Percentiles rank a stretch among this genome's conserved stretches.
phyloP scores from a whole-genome alignment of 2,329 filamentous ascomycete species.

The Alternaria gaisen region DNA sequence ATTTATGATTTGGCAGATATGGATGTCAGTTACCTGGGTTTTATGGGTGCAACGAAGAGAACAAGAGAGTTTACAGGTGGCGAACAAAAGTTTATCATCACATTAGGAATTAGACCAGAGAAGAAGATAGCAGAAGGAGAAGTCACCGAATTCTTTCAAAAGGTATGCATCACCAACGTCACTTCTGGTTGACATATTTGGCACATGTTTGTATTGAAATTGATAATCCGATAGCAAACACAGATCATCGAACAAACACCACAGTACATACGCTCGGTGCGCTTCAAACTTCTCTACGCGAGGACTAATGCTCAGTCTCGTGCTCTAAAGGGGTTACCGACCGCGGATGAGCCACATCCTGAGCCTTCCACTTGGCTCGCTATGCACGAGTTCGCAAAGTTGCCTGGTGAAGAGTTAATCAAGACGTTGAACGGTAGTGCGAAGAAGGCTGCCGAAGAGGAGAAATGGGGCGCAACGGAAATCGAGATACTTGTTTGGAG shows the following conservation, averaged over 20 bases:
- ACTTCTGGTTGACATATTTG: too few species aligned
- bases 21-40: slow-evolving; percentile 37
- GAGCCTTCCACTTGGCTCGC: slow-evolving; percentile 39
- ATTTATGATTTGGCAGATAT: slow-evolving; percentile 44
- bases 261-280: slow-evolving; percentile 34
- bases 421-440: slow-evolving; percentile 4
- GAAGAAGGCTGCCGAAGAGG: neutral
- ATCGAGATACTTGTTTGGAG: slow-evolving; percentile 10
- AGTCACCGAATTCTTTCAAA: slow-evolving; percentile 26
- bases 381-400: slow-evolving; percentile 37
- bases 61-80: slow-evolving; percentile 2
- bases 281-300: slow-evolving; percentile 37
- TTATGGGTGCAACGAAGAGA: slow-evolving; percentile 22
- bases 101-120: slow-evolving; percentile 27
- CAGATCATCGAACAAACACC: slow-evolving; percentile 16
- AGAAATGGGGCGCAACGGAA: neutral
- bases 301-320: slow-evolving; percentile 44
- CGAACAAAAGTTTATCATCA: slow-evolving; percentile 23
- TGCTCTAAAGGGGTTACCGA: slow-evolving; percentile 38
- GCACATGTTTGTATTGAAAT: neutral
- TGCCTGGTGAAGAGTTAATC: slow-evolving; percentile 22
- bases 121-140: slow-evolving; percentile 19
- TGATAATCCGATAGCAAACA: slow-evolving; percentile 22
- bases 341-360: slow-evolving; percentile 31
- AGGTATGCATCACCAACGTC: neutral